A percentile compares a stretch with the other conserved stretches of the same genome.
phyloP scores from a whole-genome alignment of 2,329 filamentous ascomycete species.

The Talaromyces piceae region DNA sequence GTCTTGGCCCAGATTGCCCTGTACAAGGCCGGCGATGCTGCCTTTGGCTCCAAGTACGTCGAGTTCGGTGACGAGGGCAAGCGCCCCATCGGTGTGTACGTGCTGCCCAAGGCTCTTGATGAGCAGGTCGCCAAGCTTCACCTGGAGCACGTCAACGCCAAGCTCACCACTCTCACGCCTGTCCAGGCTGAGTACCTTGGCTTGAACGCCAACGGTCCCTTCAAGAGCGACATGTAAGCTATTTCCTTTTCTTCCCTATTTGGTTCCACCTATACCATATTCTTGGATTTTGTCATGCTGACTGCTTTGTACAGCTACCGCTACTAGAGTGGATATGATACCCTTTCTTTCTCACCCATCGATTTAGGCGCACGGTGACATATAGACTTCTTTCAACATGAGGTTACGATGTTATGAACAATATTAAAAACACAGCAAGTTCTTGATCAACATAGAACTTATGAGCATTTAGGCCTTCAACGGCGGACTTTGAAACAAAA shows the following conservation, averaged over 20 bases:
- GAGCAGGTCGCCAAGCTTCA: conserved; percentile 97
- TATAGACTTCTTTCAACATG: conserved; percentile 48
- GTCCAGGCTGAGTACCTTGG: conserved; percentile 95
- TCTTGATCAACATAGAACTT: conserved; percentile 35
- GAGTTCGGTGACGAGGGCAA: conserved; percentile 92
- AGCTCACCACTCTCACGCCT: conserved; percentile 76
- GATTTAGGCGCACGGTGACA: conserved; percentile 30
- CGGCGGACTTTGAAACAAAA: conserved; percentile 42
- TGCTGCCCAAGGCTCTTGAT: conserved; percentile 96
- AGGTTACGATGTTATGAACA: conserved; percentile 56
- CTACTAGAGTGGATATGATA: conserved; percentile 49
- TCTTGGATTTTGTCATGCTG: too few relatives aligned
- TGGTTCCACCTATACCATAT: background rate
- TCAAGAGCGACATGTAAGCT: conserved; percentile 83
- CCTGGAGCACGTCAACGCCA: conserved; percentile 85
- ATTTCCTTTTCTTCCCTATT: background rate
- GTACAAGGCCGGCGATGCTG: conserved; percentile 84
- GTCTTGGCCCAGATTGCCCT: conserved; percentile 98
- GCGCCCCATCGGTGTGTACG: conserved; percentile 88
- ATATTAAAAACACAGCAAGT: conserved; percentile 34
- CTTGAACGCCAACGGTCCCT: conserved; percentile 78
- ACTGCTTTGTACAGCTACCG: conserved; percentile 46
- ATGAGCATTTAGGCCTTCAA: conserved; percentile 56
- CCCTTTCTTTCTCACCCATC: conserved; percentile 17
- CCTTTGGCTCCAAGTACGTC: conserved; percentile 86